Base-by-base conservation (phyloP, 2,329 filamentous ascomycete genomes). In the Penicillium sp. region DNA sequence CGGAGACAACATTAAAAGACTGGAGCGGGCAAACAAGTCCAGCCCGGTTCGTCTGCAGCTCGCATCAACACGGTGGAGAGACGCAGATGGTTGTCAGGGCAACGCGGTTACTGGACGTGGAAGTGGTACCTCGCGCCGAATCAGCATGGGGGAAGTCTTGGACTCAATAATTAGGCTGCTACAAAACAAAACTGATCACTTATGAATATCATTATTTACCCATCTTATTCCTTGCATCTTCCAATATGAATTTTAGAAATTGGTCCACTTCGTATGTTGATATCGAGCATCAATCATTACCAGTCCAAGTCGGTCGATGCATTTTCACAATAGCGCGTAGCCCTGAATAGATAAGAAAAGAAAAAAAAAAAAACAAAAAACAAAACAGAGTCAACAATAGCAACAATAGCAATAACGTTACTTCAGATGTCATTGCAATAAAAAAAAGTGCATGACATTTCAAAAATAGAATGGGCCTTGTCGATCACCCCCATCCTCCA, bases 1-100 rank as follows among this genome's bases (percentile, higher is more conserved):
- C 32, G 40, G 39, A 51, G 56, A 41, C 38, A 41, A 57, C 40
- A 18, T n/a, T 27, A 38, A 30, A 29, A 13, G 34, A 39, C 48
- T 47, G 30, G 36, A 51, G 36, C 47, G 16, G 46, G 46, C 45
- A 54, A 38, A 51, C 52, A 55, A 41, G n/a, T 50, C 54, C 46
- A 48, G 52, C 35, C 59, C 53, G 52, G 48, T 55, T 43, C 47
- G 41, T 60, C 61, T 57, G 57, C 49, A 41, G 47, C 35, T 51
- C 46, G 50, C 30, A 57, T 63, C 61, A 64, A 64, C 62, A 64
- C 61, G 50, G 55, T 57, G 60, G 58, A 62, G 58, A 61, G 56
- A 55, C 51, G 51, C 36, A 41, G 4, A 19, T 14, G 26, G 62
- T 64, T 62, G 56, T 55, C 61, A 48, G 26, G 62, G 53, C 61